Conservation (phyloP, 768 basidiomycete species). For the Boletellus ananiceps region DNA sequence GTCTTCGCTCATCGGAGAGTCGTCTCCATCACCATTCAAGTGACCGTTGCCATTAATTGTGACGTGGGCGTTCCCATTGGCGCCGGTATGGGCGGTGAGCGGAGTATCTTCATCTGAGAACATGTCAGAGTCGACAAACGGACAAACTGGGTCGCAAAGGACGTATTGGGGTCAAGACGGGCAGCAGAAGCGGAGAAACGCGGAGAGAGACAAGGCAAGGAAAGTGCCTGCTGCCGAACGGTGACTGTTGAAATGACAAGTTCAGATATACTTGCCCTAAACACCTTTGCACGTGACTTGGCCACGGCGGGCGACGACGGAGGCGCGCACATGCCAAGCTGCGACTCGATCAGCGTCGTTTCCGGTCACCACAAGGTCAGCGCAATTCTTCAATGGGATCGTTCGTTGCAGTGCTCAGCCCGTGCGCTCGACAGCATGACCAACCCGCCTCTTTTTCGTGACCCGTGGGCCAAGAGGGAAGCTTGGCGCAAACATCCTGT, state of each 20-base stretch:
- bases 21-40: conserved; percentile 35
- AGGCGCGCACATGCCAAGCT: not conserved
- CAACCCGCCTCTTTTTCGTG: conserved; percentile 73
- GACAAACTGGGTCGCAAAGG: conserved; percentile 5
- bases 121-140: conserved; percentile 37
- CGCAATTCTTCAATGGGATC: not conserved
- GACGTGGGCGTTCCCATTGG: conserved; percentile 41
- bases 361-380: conserved; percentile 21
- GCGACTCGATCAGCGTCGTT: not conserved
- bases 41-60: conserved; percentile 43
- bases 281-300: conserved; percentile 23
- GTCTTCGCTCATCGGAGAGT: conserved; percentile 60
- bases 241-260: conserved; percentile 34
- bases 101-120: conserved; percentile 59
- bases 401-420: conserved; percentile 10
- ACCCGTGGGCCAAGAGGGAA: conserved; percentile 92
- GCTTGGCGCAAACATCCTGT: conserved; percentile 91
- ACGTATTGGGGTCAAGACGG: not conserved
- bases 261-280: conserved; percentile 57
- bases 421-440: conserved; percentile 41
- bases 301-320: conserved; percentile 1
- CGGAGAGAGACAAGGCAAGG: conserved; percentile 29
- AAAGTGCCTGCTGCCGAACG: conserved; percentile 22
- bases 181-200: conserved; percentile 21
- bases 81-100: conserved; percentile 37